A percentile compares a stretch with the other conserved stretches of the same genome.
These are phyloP conservation scores for Nicotiana otophora DNA, from an alignment of 257 asterid genomes.

Conservation along the genomic window DNA sequence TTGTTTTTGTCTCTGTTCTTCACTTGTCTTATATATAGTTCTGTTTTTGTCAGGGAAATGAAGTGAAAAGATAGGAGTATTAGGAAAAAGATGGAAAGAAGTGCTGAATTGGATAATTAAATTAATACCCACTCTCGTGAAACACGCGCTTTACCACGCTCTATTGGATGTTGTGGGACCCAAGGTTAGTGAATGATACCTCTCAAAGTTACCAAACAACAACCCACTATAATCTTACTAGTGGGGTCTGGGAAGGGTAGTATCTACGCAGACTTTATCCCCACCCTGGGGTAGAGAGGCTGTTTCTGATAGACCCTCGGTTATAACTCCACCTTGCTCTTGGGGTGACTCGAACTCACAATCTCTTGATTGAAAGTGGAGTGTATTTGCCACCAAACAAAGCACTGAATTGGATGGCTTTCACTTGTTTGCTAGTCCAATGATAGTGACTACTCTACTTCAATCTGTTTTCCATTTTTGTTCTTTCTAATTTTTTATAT, in stretches of 20 bases:
- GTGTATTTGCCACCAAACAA: neutral
- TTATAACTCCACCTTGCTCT: too few relatives aligned
- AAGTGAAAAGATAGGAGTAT: neutral
- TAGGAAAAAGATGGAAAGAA: neutral
- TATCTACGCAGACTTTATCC: too few relatives aligned
- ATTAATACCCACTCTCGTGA: neutral
- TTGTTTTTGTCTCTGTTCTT: neutral
- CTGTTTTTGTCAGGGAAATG: neutral
- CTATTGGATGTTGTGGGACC: slow-evolving; percentile 7
- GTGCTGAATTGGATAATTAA: neutral
- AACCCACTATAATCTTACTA: too few relatives aligned
- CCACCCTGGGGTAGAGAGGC: too few relatives aligned
- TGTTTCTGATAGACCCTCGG: too few relatives aligned
- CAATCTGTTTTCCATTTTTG: neutral
- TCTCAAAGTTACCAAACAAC: neutral
- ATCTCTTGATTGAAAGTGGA: too few relatives aligned
- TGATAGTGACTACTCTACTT: neutral
- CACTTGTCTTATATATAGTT: neutral
- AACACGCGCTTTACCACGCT: slow-evolving; percentile 11
- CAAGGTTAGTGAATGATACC: neutral
- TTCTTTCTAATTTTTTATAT: neutral
- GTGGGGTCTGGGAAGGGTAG: too few relatives aligned
- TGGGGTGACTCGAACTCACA: too few relatives aligned
- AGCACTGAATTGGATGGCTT: neutral
- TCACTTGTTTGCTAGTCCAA: neutral